These are phyloP conservation scores for Aspergillus homomorphus DNA, from an alignment of 495 filamentous ascomycete genomes.

Conservation along the genomic window DNA sequence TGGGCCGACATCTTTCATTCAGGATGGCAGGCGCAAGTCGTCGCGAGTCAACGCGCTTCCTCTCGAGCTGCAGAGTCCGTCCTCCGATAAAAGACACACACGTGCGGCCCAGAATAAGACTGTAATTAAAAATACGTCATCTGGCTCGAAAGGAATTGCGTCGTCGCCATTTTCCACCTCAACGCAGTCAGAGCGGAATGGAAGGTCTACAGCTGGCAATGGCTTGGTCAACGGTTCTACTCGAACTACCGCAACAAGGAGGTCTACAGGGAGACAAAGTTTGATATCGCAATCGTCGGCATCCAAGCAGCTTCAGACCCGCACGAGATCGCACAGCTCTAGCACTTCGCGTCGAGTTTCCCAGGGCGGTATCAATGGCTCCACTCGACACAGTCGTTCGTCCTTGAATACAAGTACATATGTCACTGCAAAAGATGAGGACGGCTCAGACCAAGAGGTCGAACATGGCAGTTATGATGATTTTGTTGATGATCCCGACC, in stretches of 20 bases:
- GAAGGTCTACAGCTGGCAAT: constrained; percentile 33
- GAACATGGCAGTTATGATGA: constrained; percentile 16
- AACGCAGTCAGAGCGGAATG: constrained; percentile 31
- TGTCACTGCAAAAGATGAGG: constrained; percentile 3
- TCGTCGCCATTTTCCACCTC: constrained; percentile 36
- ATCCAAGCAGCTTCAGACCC: constrained; percentile 29
- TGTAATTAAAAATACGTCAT: constrained; percentile 24
- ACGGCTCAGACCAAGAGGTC: background rate
- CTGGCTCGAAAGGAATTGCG: constrained; percentile 25
- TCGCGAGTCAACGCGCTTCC: constrained; percentile 75
- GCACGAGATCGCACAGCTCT: constrained; percentile 36
- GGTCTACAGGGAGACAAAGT: constrained; percentile 22
- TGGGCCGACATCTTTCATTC: constrained; percentile 79
- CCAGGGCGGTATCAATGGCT: constrained; percentile 21
- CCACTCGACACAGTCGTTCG: constrained; percentile 28
- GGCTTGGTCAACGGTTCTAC: constrained; percentile 35
- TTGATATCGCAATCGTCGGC: constrained; percentile 33
- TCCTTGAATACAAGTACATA: constrained; percentile 21
- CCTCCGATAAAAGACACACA: constrained; percentile 60
- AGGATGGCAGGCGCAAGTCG: constrained; percentile 82
- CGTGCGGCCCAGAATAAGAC: constrained; percentile 40
- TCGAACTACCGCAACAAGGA: constrained; percentile 24
- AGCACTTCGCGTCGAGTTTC: constrained; percentile 20
- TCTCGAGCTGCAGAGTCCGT: constrained; percentile 62
- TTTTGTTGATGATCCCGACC: constrained; percentile 13